Base-by-base conservation (phyloP, 352 stramenopile genomes). In the Phytopythium vexans region DNA sequence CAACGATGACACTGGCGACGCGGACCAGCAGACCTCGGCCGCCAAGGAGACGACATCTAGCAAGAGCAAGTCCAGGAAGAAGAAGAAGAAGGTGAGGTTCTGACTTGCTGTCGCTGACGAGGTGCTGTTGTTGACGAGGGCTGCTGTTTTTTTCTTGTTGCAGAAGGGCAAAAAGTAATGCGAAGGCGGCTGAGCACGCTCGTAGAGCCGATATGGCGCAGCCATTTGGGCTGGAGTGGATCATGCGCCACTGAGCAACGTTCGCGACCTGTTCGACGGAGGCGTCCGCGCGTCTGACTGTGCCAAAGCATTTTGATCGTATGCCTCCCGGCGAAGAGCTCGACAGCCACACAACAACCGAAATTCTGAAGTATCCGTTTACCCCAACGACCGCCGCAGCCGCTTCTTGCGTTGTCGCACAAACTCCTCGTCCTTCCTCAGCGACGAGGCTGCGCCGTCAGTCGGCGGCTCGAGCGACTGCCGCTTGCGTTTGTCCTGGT, bases 351-450 rank as follows among this genome's bases (percentile, higher is more conserved):
- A 27, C 21, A 27, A 27, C 1, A 27, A 27, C 21, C 21, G 21
- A 27, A 27, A 27, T 27, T 27, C 21, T 27, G 21, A 27, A 27
- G 21, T 27, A 27, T 27, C 21, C 58, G 36, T 54, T 69, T 61
- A 77, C 38, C 64, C 61, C 10, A 77, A 49, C 50, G 68, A 77
- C 46, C 62, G 48, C n/a, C 68, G 68, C 61, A 73, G 49, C 39
- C 68, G 60, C 62, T 77, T 77, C 51, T 67, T 76, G 42, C 67
- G 62, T 41, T 72, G 70, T 36, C 66, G 67, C 33, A 72, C 33
- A 43, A 72, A 70, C n/a, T 66, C 50, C 14, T 42, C 59, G 41
- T 75, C 67, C 45, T 72, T 45, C 36, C 63, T 54, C 52, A 66
- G 46, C 1, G 54, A 62, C 35, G 41, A 56, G 11, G 41, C 44